A percentile compares a stretch with the other conserved stretches of the same genome.
phyloP scores from a whole-genome alignment of 2,329 filamentous ascomycete species.

The Elsinoe batatas region DNA sequence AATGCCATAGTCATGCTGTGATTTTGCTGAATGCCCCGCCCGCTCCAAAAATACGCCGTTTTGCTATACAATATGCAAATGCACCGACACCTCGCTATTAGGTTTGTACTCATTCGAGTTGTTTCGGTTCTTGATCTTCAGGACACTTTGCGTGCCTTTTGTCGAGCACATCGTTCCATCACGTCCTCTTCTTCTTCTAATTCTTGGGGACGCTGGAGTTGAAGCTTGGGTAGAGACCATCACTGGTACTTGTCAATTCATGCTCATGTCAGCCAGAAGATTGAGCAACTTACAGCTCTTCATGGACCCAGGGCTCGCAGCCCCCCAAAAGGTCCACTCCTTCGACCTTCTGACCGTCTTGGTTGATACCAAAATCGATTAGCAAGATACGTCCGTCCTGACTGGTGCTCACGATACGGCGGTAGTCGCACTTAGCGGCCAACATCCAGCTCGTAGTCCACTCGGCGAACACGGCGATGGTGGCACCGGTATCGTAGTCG shows the following conservation, averaged over 20 bases:
- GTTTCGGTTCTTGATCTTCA: background rate
- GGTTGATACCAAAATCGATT: slow-evolving; percentile 67
- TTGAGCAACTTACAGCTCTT: slow-evolving; percentile 6
- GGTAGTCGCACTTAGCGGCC: slow-evolving; percentile 89
- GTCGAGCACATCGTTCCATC: background rate
- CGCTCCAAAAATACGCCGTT: background rate
- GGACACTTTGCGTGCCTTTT: background rate
- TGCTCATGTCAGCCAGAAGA: background rate
- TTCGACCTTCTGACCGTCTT: slow-evolving; percentile 19
- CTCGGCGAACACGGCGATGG: slow-evolving; percentile 76
- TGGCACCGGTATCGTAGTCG: slow-evolving; percentile 68
- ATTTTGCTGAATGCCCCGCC: slow-evolving; percentile 2
- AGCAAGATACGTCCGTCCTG: slow-evolving; percentile 89
- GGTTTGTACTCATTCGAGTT: background rate
- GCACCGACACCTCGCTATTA: slow-evolving; percentile 7
- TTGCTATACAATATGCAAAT: slow-evolving; percentile 10
- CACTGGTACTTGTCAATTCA: background rate
- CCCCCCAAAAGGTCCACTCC: slow-evolving; percentile 15
- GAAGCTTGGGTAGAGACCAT: slow-evolving; percentile 13
- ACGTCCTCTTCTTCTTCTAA: background rate
- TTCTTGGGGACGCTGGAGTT: slow-evolving; percentile 9
- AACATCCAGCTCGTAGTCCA: slow-evolving; percentile 98
- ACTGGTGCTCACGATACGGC: slow-evolving; percentile 86
- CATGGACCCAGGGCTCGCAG: slow-evolving; percentile 13
- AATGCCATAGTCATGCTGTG: slow-evolving; percentile 2